Conservation (phyloP, 257 asterid species). For the Echium plantagineum region DNA sequence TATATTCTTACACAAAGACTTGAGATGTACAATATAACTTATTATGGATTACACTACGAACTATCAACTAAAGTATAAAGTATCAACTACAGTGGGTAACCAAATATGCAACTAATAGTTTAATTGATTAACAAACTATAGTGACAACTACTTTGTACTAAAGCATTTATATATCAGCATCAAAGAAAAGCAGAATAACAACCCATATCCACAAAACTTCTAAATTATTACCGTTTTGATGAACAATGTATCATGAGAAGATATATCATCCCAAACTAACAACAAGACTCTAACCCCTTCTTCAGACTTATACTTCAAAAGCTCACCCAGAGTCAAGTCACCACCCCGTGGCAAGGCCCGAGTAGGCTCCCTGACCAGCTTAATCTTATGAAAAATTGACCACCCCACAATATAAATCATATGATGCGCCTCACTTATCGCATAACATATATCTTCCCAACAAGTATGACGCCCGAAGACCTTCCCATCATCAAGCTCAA, state of each 20-base stretch:
- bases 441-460: conserved; percentile 88
- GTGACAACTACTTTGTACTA: neutral
- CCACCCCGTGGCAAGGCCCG: conserved; percentile 76
- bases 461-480: conserved; percentile 36
- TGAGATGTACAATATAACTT: too few relatives aligned
- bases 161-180: neutral
- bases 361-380: conserved; percentile 67
- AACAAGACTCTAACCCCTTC: conserved; percentile 93
- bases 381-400: conserved; percentile 72
- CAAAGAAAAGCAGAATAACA: neutral
- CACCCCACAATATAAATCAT: conserved; percentile 82
- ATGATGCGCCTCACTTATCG: conserved; percentile 83
- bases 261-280: conserved; percentile 89
- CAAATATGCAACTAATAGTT: too few relatives aligned
- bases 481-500: conserved; percentile 47
- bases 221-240: conserved; percentile 47
- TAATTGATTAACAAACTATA: too few relatives aligned
- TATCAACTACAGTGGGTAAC: neutral
- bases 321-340: conserved; percentile 74
- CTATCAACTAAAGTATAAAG: neutral
- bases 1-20: too few relatives aligned
- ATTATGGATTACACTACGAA: too few relatives aligned
- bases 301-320: conserved; percentile 78
- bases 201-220: neutral
- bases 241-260: conserved; percentile 60